phyloP scores from a whole-genome alignment of 2,329 filamentous ascomycete genomes.

The Trichophyton equinum region DNA sequence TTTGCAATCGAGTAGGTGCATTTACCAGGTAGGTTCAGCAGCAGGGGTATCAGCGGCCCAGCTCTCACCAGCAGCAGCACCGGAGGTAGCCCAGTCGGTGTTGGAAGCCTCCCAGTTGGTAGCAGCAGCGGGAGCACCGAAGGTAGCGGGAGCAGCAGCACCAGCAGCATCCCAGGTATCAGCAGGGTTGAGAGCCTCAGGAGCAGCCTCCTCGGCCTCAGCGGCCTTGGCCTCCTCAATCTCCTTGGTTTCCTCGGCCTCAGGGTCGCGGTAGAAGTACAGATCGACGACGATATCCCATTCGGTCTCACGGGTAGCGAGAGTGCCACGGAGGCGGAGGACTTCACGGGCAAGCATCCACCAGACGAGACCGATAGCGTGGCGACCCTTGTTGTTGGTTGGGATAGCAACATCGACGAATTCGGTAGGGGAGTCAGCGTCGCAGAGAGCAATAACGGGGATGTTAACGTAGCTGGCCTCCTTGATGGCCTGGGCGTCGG shows the following conservation, averaged over 20 bases:
- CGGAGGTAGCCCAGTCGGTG: constrained; percentile 41
- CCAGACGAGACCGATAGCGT: constrained; percentile 97
- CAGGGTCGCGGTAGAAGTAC: constrained; percentile 99
- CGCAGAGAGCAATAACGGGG: constrained; percentile 96
- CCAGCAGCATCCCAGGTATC: constrained; percentile 77
- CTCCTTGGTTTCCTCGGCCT: constrained; percentile 99
- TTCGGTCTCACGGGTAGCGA: constrained; percentile 87
- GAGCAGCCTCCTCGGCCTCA: constrained; percentile 71
- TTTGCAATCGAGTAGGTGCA: not conserved
- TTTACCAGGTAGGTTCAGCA: constrained; percentile 32
- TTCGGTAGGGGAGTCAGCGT: constrained; percentile 98
- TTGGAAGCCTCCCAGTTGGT: constrained; percentile 50
- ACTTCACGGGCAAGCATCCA: constrained; percentile 99
- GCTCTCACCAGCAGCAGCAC: constrained; percentile 25
- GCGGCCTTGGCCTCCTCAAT: constrained; percentile 72
- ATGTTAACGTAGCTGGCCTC: constrained; percentile 99
- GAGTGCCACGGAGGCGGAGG: constrained; percentile 93
- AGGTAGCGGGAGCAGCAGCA: constrained; percentile 49
- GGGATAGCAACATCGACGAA: constrained; percentile 99
- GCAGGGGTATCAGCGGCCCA: constrained; percentile 30
- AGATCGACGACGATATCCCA: constrained; percentile 99
- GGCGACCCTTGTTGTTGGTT: constrained; percentile 99
- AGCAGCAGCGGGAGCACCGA: constrained; percentile 53
- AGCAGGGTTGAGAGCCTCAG: constrained; percentile 59
- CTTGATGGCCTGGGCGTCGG: constrained; percentile 99